A percentile compares a stretch with the other conserved stretches of the same genome.
Evolutionary conservation across 202 grass and related monocot species (phyloP).

Genomic region (Setaria viridis): DNA sequence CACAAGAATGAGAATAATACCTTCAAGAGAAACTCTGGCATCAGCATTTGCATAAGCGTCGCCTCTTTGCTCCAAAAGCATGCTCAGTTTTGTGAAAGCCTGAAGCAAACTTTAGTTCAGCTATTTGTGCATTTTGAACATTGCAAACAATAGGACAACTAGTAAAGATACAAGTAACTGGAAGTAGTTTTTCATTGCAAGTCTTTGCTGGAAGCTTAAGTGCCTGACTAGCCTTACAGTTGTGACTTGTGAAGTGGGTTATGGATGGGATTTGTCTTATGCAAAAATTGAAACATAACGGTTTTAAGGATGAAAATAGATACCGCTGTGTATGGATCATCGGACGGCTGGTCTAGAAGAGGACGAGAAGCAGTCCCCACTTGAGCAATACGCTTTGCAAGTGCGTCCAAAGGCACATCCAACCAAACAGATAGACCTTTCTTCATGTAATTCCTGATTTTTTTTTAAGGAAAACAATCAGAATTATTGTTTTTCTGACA

Average conservation of each 20-base stretch:
- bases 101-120: slow-evolving; percentile 47
- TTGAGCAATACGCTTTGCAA: slow-evolving; percentile 81
- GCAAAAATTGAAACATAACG: not conserved
- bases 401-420: slow-evolving; percentile 92
- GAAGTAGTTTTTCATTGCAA: not conserved
- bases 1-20: slow-evolving; percentile 44
- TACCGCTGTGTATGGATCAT: slow-evolving; percentile 90
- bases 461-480: not conserved
- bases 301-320: not conserved
- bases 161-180: not conserved
- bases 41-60: slow-evolving; percentile 91
- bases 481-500: slow-evolving; percentile 10
- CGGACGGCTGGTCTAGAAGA: slow-evolving; percentile 83
- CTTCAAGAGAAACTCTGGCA: slow-evolving; percentile 84
- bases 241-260: not conserved
- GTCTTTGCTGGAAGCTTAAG: not conserved
- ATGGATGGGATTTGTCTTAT: not conserved
- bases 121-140: slow-evolving; percentile 31
- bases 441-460: slow-evolving; percentile 89
- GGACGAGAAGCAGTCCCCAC: slow-evolving; percentile 92
- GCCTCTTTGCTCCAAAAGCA: slow-evolving; percentile 79
- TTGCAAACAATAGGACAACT: not conserved
- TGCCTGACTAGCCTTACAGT: not conserved
- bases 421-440: slow-evolving; percentile 88
- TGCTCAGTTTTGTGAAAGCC: slow-evolving; percentile 87